Conservation (phyloP, 108 stramenopile genomes). For the Parietichytrium sp. region DNA sequence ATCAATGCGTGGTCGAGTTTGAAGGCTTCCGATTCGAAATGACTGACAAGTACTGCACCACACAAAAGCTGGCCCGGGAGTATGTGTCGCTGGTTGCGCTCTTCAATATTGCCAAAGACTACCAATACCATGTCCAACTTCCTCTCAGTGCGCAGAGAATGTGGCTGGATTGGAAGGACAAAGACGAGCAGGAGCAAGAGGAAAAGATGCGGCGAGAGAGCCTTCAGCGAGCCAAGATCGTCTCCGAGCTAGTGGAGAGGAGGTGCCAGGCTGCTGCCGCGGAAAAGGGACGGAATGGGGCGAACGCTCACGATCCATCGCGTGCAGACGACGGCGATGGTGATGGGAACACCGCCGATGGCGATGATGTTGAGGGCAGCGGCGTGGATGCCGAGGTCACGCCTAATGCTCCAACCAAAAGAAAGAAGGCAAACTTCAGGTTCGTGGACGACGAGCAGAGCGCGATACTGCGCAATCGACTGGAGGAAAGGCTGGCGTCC, state of each 20-base stretch:
- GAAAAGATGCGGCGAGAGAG: too few relatives aligned
- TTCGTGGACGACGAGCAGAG: not conserved
- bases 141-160: not conserved
- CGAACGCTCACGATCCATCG: not conserved
- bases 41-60: not conserved
- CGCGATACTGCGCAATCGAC: not conserved
- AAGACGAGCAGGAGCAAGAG: slow-evolving; percentile 31
- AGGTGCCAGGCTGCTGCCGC: not conserved
- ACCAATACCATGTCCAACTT: not conserved
- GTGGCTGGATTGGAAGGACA: not conserved
- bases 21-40: not conserved
- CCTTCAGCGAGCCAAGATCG: not conserved
- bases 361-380: not conserved
- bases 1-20: not conserved
- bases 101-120: not conserved
- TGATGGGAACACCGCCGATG: not conserved
- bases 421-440: not conserved
- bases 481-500: not conserved
- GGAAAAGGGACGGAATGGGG: not conserved
- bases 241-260: not conserved
- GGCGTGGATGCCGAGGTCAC: not conserved
- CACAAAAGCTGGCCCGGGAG: not conserved
- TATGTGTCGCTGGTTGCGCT: not conserved
- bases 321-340: not conserved
- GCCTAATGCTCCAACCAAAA: not conserved